Base-by-base conservation (phyloP, 2,329 filamentous ascomycete genomes). In the Claviceps maximensis region DNA sequence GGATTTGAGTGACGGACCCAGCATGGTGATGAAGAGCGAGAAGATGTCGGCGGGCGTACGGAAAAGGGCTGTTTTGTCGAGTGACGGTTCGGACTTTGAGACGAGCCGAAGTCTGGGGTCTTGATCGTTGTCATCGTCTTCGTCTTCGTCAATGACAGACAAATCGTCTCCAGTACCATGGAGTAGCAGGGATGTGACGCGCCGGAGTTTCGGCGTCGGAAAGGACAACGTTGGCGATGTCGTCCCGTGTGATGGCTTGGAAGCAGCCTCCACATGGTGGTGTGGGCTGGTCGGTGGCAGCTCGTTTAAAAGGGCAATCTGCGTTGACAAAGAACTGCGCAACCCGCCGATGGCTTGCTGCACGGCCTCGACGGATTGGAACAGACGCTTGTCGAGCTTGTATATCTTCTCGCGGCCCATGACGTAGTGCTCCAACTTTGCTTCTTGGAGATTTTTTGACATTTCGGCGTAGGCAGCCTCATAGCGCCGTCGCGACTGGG, bases 1-100 rank as follows among this genome's bases (percentile, higher is more conserved):
- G 0, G 91, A 96, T 67, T 95, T 95, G 83, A 96, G 95, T 0
- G 91, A 93, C 1, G 93, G 93, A 0, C 93, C 93, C 23, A 98
- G 74, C 58, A 93, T 82, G 21, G 79, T 75, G 55, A 98, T 95
- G 67, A 97, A 98, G 5, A 90, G 76, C 12, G 89, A 83, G 64
- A 97, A 97, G 58, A 97, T 94, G 54, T 95, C 89, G 0, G 86
- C 81, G 0, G 90, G 82, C 1, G 80, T 78, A 40, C 73, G 74
- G 54, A 81, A 78, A 0, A 68, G 61, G 3, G 70, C 69, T 21
- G 57, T 60, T 31, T 53, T 59, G 40, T 63, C 58, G 10, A 65
- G 55, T 4, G 61, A 57, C 12, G 63, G 58, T 36, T 69, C 66
- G 2, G 65, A 66, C 33, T 62, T 61, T 44, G 61, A 60, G 2